Conservation (phyloP, 2,329 filamentous ascomycete genomes). For the Colletotrichum theobromicola region DNA sequence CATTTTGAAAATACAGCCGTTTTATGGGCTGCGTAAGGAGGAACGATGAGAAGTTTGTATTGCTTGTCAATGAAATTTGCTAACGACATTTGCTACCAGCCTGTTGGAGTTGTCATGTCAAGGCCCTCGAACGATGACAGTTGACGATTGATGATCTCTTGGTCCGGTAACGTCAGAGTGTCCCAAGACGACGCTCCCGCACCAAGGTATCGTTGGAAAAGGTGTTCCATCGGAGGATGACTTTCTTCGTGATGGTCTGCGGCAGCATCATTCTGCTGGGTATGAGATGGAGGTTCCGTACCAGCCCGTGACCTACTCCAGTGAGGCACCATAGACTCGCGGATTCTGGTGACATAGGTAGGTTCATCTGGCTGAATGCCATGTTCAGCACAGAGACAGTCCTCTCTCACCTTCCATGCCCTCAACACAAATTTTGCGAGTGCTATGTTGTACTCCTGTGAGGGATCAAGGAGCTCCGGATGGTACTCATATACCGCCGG, state of each 20-base stretch:
- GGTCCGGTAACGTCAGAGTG: background rate
- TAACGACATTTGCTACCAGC: background rate
- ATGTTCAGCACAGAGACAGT: background rate
- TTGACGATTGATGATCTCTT: background rate
- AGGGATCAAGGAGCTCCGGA: conserved; percentile 52
- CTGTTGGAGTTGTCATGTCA: background rate
- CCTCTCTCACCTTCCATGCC: background rate
- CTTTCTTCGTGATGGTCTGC: background rate
- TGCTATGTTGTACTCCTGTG: conserved; percentile 8
- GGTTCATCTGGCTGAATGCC: background rate
- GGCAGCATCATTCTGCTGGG: background rate
- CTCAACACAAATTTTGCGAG: background rate
- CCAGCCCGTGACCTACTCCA: background rate
- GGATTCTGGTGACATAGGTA: background rate
- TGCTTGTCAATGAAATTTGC: background rate
- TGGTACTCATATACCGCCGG: conserved; percentile 52
- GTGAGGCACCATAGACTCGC: background rate
- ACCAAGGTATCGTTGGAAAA: background rate
- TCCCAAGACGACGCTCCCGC: background rate
- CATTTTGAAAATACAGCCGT: background rate
- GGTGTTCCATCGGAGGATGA: background rate
- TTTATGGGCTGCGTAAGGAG: background rate
- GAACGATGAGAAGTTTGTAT: background rate
- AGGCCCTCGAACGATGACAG: background rate
- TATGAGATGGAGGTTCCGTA: background rate